Conservation (phyloP, 768 basidiomycete genomes). For the Atractiella rhizophila region DNA sequence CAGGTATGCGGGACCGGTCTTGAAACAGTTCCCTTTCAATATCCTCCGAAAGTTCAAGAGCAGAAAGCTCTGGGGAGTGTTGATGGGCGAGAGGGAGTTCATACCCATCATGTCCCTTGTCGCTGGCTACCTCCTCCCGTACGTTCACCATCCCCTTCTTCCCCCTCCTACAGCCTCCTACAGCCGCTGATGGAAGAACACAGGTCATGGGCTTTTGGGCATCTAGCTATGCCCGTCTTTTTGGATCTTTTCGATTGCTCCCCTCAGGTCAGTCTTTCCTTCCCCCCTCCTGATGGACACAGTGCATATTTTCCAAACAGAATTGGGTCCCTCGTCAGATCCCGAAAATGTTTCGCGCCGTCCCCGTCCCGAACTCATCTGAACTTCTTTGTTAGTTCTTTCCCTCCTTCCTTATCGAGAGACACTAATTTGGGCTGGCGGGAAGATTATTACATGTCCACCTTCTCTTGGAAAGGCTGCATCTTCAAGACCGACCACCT, state of each 20-base stretch:
- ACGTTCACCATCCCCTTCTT: conserved; percentile 4
- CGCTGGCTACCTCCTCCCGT: conserved; percentile 8
- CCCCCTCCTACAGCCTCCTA: not conserved
- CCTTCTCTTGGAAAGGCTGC: conserved; percentile 2
- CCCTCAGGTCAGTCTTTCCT: too few relatives aligned
- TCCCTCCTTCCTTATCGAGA: too few relatives aligned
- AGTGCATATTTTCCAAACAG: not conserved
- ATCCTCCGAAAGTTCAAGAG: conserved; percentile 22
- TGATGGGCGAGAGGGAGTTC: conserved; percentile 21
- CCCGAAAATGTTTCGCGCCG: conserved; percentile 8
- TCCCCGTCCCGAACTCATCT: conserved; percentile 5
- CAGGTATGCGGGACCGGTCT: conserved; percentile 27
- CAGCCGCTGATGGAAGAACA: not conserved
- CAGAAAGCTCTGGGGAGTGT: conserved; percentile 24
- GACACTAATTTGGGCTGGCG: too few relatives aligned
- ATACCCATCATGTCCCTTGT: conserved; percentile 6
- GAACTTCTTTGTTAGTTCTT: conserved; percentile 3
- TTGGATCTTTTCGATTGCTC: too few relatives aligned
- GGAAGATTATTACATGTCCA: not conserved
- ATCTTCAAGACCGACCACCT: conserved; percentile 5
- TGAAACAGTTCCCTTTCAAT: conserved; percentile 26
- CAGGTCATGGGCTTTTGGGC: too few relatives aligned
- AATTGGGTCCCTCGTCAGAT: conserved; percentile 8
- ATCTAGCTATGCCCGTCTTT: too few relatives aligned
- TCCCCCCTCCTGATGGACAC: too few relatives aligned